Percentiles rank a stretch among this genome's conserved stretches.
Conservation (phyloP, 805 yeast genomes). For the Suhomyces prunicola region DNA sequence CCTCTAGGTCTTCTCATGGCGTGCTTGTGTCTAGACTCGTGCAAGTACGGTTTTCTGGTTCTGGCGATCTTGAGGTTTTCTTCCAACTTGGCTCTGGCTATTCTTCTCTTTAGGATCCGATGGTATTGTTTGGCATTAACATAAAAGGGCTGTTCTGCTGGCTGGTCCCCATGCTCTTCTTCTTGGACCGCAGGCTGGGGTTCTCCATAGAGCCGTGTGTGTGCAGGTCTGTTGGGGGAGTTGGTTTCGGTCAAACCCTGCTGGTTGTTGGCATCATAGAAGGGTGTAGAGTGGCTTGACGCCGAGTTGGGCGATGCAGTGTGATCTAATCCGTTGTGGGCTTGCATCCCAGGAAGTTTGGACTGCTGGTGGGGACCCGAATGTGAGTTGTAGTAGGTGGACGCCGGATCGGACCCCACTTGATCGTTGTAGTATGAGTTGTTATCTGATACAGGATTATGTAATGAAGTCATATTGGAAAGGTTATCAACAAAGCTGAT, state of each 20-base stretch:
- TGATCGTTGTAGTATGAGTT: constrained; percentile 18
- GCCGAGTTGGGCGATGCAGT: constrained; percentile 6
- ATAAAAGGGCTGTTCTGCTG: constrained; percentile 84
- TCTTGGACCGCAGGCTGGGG: constrained; percentile 7
- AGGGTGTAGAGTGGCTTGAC: constrained; percentile 19
- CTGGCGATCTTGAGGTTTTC: constrained; percentile 83
- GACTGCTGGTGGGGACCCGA: constrained; percentile 2
- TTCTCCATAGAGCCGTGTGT: constrained; percentile 8
- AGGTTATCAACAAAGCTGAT: background rate
- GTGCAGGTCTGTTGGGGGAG: constrained; percentile 11
- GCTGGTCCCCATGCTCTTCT: constrained; percentile 13
- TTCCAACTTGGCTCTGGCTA: constrained; percentile 90
- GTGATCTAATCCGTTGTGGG: background rate
- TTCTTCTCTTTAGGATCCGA: constrained; percentile 85
- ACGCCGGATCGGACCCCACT: constrained; percentile 5
- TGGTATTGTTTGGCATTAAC: constrained; percentile 98
- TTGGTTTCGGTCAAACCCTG: constrained; percentile 2
- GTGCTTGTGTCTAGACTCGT: constrained; percentile 96
- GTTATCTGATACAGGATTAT: constrained; percentile 22
- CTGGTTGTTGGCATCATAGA: constrained; percentile 18
- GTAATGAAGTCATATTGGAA: constrained; percentile 26
- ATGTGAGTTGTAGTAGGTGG: constrained; percentile 15
- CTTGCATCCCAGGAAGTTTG: background rate
- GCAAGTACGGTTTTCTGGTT: constrained; percentile 90
- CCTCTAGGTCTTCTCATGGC: constrained; percentile 99